Base-by-base conservation (phyloP, 31 red algal species). In the Asparagopsis taxiformis region DNA sequence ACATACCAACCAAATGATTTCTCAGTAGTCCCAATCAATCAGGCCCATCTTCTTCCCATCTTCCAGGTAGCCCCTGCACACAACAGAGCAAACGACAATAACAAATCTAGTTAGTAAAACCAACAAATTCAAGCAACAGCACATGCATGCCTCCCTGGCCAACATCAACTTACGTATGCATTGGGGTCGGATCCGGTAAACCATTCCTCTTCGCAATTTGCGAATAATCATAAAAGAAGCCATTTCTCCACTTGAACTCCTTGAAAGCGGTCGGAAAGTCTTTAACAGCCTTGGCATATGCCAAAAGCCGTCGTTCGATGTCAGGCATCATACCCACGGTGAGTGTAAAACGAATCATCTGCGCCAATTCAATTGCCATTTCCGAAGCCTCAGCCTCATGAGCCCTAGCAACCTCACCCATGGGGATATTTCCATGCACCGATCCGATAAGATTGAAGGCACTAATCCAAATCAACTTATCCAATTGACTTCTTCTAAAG, bases 381-480 rank as follows among this genome's bases (percentile, higher is more conserved):
- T 91, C 82, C 15, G 75, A 70, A 7, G 94, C 90, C 33, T 93
- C 84, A 0, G 64, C 65, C 24, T 46, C 72, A 76, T 89, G 73
- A 50, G 67, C 70, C 5, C 50, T 59, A 1, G 82, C 90, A 1
- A 94, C 84, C 34, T 94, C 84, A 2, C 91, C 90, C 69, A 90
- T 71, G n/a, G 90, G 30, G 46, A 91, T 85, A 10, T 79, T 79
- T 44, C 82, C 79, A 62, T 93, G 81, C 16, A 79, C 84, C 28
- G 90, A 62, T 37, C 95, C 80, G 21, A 98, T 52, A 3, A 93
- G 68, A 36, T 85, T 90, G 60, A 90, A 91, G 25, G 79, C 77
- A 20, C 72, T 84, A 16, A 98, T 98, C 95, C 95, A 98, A 21
- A 98, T 80, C 16, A 98, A 72, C 51, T 98, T 98, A 31, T 98